These are phyloP conservation scores for Dinochytrium kinnereticum DNA, from an alignment of 371 early-diverging fungal genomes.

Conservation along the genomic window DNA sequence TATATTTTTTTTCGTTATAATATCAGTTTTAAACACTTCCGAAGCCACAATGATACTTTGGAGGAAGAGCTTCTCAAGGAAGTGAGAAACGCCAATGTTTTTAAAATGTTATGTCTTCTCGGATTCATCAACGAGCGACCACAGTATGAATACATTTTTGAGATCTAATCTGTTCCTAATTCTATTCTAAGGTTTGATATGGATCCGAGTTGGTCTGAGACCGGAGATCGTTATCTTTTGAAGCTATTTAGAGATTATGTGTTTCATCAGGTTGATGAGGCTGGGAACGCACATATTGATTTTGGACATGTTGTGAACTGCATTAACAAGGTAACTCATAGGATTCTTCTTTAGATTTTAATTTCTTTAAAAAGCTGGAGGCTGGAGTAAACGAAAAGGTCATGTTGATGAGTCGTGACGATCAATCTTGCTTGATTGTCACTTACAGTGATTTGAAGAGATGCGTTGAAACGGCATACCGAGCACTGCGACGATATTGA, in stretches of 20 bases:
- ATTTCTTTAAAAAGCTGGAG: conserved; percentile 75
- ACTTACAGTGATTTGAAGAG: conserved; percentile 89
- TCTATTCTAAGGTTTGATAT: conserved; percentile 67
- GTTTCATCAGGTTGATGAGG: conserved; percentile 93
- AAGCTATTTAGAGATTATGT: conserved; percentile 96
- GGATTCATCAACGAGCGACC: conserved; percentile 95
- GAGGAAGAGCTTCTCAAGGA: conserved; percentile 79
- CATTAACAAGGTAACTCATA: conserved; percentile 82
- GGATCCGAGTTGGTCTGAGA: conserved; percentile 95
- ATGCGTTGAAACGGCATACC: conserved; percentile 64
- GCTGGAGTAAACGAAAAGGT: conserved; percentile 90
- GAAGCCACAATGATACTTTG: conserved; percentile 76
- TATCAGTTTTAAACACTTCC: not conserved
- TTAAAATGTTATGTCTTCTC: conserved; percentile 82
- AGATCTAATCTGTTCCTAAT: not conserved
- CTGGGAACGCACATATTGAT: conserved; percentile 84
- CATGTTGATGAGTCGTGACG: conserved; percentile 90
- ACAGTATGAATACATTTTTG: conserved; percentile 62
- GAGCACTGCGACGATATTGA: not conserved
- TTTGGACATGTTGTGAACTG: conserved; percentile 92
- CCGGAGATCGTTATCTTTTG: conserved; percentile 93
- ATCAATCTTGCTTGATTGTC: conserved; percentile 91
- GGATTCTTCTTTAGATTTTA: not conserved
- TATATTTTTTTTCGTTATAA: conserved; percentile 30
- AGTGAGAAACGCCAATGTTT: conserved; percentile 87